Conservation (phyloP, 176 grass and related monocot species). For the Cenchrus purpureus region DNA sequence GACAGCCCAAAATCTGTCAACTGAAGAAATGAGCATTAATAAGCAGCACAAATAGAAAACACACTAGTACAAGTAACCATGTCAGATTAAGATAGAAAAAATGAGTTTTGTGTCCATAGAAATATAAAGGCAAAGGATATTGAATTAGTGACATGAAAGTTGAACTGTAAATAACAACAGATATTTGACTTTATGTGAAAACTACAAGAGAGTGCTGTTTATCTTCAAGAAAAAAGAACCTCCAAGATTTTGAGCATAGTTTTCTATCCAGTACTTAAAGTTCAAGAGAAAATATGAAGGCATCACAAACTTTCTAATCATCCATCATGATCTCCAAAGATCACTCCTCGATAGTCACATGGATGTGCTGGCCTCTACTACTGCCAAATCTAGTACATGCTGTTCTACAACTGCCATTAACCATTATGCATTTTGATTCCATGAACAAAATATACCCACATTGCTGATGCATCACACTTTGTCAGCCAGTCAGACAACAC, state of each 20-base stretch:
- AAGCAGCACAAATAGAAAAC: constrained; percentile 30
- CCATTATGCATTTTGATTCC: constrained; percentile 23
- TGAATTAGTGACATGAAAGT: constrained; percentile 16
- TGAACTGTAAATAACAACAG: not conserved
- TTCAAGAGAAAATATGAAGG: not conserved
- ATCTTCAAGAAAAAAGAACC: constrained; percentile 12
- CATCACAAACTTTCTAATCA: constrained; percentile 21
- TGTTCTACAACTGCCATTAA: constrained; percentile 8
- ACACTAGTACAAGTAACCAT: constrained; percentile 16
- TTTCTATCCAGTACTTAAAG: not conserved
- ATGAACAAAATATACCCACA: not conserved
- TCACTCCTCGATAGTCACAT: constrained; percentile 22
- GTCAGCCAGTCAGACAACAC: constrained; percentile 25
- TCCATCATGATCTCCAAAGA: constrained; percentile 13
- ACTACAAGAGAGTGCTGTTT: not conserved
- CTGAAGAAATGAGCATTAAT: constrained; percentile 64
- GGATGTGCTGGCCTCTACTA: not conserved
- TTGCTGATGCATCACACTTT: constrained; percentile 23
- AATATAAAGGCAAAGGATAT: not conserved
- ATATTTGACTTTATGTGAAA: constrained; percentile 4
- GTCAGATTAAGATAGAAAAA: constrained; percentile 11
- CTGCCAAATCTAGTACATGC: not conserved
- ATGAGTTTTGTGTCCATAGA: not conserved
- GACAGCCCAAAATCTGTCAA: constrained; percentile 99
- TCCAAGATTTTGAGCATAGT: not conserved